phyloP scores from a whole-genome alignment of 768 basidiomycete genomes.

The Cystofilobasidium ferigula region DNA sequence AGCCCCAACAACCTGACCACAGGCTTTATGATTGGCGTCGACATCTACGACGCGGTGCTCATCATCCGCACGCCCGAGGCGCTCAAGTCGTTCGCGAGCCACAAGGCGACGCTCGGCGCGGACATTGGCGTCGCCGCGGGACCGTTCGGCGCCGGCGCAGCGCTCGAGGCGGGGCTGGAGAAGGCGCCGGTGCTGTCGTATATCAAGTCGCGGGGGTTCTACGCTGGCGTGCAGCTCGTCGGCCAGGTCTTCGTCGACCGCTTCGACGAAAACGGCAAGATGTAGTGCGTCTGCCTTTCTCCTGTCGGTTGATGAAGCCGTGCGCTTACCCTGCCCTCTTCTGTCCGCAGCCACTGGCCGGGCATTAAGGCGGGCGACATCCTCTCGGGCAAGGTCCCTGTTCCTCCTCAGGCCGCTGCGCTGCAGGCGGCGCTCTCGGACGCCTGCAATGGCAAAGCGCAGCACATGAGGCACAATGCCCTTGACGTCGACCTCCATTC shows the following conservation, averaged over 20 bases:
- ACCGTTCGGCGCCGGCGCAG: slow-evolving; percentile 37
- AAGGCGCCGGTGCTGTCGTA: slow-evolving; percentile 36
- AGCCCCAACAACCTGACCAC: slow-evolving; percentile 37
- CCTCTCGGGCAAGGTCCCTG: slow-evolving; percentile 29
- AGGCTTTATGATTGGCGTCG: slow-evolving; percentile 38
- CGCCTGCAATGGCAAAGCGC: slow-evolving; percentile 30
- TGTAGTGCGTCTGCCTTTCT: not conserved
- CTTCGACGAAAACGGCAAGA: slow-evolving; percentile 28
- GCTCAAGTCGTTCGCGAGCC: slow-evolving; percentile 35
- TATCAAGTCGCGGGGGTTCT: slow-evolving; percentile 35
- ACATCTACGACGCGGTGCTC: slow-evolving; percentile 38
- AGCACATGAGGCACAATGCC: slow-evolving; percentile 26
- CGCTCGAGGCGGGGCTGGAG: slow-evolving; percentile 36
- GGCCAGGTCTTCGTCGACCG: slow-evolving; percentile 36
- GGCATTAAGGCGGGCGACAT: slow-evolving; percentile 29
- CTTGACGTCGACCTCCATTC: slow-evolving; percentile 17
- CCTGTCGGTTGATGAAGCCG: not conserved
- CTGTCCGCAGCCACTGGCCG: slow-evolving; percentile 5
- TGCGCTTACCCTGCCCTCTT: not conserved
- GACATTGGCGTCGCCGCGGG: slow-evolving; percentile 36
- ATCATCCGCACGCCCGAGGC: slow-evolving; percentile 36
- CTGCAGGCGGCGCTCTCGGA: slow-evolving; percentile 28
- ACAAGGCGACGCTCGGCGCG: slow-evolving; percentile 30
- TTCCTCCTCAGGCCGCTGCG: slow-evolving; percentile 19
- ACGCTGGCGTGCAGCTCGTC: slow-evolving; percentile 38